Evolutionary conservation across 345 rosid species (phyloP), one percentile per base, ranked within the genome.

Genomic region (Eucalyptus sp.): DNA sequence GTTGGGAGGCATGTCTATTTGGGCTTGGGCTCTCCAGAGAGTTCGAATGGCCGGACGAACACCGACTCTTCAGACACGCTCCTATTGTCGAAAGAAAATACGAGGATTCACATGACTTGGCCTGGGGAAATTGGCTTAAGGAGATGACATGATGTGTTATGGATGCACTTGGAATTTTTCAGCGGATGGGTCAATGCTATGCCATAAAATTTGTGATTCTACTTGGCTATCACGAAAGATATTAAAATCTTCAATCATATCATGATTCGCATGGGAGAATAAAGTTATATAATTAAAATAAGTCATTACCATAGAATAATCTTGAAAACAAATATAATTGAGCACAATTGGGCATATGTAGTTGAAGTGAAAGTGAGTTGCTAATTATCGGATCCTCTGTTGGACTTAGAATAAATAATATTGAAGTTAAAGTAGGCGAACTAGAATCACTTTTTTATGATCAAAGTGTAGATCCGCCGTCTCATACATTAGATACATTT

Each of bases 261-360:
- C 4, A 64, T n/a, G 5, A n/a, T 9, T 13, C 3, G 2, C 2
- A n/a, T 13, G 10, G 15, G 7, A 29, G 8, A n/a, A 2, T 7
- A 14, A 6, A 2, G 17, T 14, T 14, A n/a, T n/a, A 64, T 4
- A 3, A n/a, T 64, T 0, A 9, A n/a, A 16, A 31, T 16, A 9
- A 68, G 79, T 8, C 43, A 16, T 68, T 68, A 8, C 43, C 79
- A 31, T 68, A 7, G 24, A 31, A 4, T 8, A 31, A 31, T 68
- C 43, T 10, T 31, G 9, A 68, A 31, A 68, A 20, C 2, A 15
- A 8, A 31, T 16, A 68, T 2, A 5, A 68, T 11, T 31, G 0
- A 5, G 4, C 80, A 33, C 24, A 33, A 7, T 9, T 3, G 7
- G 22, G 16, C 80, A 15, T 68, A 16, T 68, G 44, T 16, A 33